phyloP scores from a whole-genome alignment of 176 grass and related monocot species.

The Hordeum vulgare region MorexV3_pseudomolecules_assembly NC_058520.1:211931154-211931653 shows the following conservation, averaged over 20 bases:
- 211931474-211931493: slow-evolving; percentile 98
- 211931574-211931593: slow-evolving; percentile 97
- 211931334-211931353: slow-evolving; percentile 96
- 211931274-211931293: slow-evolving; percentile 46
- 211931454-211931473: slow-evolving; percentile 82
- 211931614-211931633: slow-evolving; percentile 48
- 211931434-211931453: slow-evolving; percentile 92
- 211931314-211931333: slow-evolving; percentile 92
- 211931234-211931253: not conserved
- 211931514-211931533: slow-evolving; percentile 90
- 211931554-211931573: slow-evolving; percentile 93
- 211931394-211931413: slow-evolving; percentile 93
- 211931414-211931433: slow-evolving; percentile 99
- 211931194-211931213: too few relatives aligned
- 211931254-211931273: not conserved
- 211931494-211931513: slow-evolving; percentile 99
- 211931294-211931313: slow-evolving; percentile 97
- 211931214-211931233: not conserved
- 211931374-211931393: slow-evolving; percentile 98
- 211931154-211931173: not conserved
- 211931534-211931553: slow-evolving; percentile 93
- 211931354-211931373: slow-evolving; percentile 99
- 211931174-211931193: too few relatives aligned
- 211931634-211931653: not conserved
- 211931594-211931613: slow-evolving; percentile 99